A percentile compares a stretch with the other conserved stretches of the same genome.
These are phyloP conservation scores for Arthrinium puccinioides DNA, from an alignment of 2,329 filamentous ascomycete genomes.

Conservation along the genomic window DNA sequence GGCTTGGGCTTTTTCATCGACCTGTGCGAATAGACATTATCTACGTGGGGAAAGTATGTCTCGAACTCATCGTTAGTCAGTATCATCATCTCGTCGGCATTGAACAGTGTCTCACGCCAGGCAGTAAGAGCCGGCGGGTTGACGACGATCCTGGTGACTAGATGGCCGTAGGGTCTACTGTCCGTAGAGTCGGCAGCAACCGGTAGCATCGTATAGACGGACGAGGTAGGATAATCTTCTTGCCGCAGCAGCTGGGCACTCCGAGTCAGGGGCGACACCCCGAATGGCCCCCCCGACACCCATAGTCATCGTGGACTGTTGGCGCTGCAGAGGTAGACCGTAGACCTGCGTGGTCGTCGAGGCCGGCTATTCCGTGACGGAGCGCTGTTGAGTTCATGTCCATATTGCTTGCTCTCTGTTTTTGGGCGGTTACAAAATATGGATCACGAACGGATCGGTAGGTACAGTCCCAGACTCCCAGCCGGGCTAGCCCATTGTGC, in stretches of 20 bases:
- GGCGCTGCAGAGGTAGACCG: slow-evolving; percentile 25
- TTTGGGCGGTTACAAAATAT: too few species aligned
- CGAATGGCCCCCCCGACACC: slow-evolving; percentile 32
- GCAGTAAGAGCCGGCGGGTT: slow-evolving; percentile 59
- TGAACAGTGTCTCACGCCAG: slow-evolving; percentile 68
- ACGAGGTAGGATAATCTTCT: slow-evolving; percentile 25
- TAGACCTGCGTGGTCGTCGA: slow-evolving; percentile 10
- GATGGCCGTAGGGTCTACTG: slow-evolving; percentile 41
- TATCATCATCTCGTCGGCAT: slow-evolving; percentile 66
- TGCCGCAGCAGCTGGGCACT: slow-evolving; percentile 26
- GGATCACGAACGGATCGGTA: too few species aligned
- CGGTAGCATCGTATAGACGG: slow-evolving; percentile 11
- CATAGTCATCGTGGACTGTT: slow-evolving; percentile 23
- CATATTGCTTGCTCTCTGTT: too few species aligned
- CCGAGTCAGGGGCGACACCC: slow-evolving; percentile 32
- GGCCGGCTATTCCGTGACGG: slow-evolving; percentile 1
- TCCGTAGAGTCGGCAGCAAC: slow-evolving; percentile 24
- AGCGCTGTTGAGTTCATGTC: slow-evolving; percentile 7
- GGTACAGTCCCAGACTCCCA: too few species aligned
- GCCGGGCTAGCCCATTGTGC: too few species aligned
- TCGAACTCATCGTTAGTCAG: slow-evolving; percentile 73
- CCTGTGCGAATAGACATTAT: slow-evolving; percentile 79
- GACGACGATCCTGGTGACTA: slow-evolving; percentile 49
- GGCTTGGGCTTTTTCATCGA: slow-evolving; percentile 72
- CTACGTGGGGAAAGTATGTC: slow-evolving; percentile 75